Base-by-base conservation (phyloP, 1,284 basidiomycete species). In the Ceratobasidium sp. region DNA sequence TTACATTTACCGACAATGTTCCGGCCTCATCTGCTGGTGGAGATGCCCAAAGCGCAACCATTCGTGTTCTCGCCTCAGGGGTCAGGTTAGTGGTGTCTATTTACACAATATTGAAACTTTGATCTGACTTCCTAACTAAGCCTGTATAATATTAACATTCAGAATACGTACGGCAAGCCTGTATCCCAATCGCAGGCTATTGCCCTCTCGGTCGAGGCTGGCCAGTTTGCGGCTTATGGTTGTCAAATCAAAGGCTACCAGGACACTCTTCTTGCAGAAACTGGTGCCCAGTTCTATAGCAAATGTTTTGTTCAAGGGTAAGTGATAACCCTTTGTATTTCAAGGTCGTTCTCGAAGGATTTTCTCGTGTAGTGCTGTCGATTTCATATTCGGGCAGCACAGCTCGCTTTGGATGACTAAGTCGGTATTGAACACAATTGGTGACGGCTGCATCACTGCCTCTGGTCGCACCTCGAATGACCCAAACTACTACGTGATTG, bases 141-240 rank as follows among this genome's bases (percentile, higher is more conserved):
- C 45, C n/a, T 74, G 18, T 76, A 76, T 72, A 76, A 76, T 59
- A 32, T 76, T 23, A 75, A 76, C 53, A 76, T 76, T 30, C 67
- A 65, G 39, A 76, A 76, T 36, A 76, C 75, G 0, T 76, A 72
- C 53, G 74, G 75, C 1, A 73, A 74, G 26, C 70, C 70, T 26
- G 55, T 69, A n/a, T 12, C n/a, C 12, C 74, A 74, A 70, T 59
- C 75, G 2, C 76, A 76, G 52, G 76, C 76, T 1, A 76, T 76
- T 52, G 76, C 76, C 45, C 71, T 76, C 4, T 71, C 67, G n/a
- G 75, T 76, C 18, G 50, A 73, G 28, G 71, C 72, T 36, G 46
- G 39, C 10, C 64, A 58, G n/a, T 76, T 76, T 59, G 75, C 59
- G 14, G 64, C 74, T 55, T 76, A 76, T 39, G 74, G 65, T 10